Conservation (phyloP, 2,329 filamentous ascomycete genomes). For the Immersiporthe knoxdaviesiana region DNA sequence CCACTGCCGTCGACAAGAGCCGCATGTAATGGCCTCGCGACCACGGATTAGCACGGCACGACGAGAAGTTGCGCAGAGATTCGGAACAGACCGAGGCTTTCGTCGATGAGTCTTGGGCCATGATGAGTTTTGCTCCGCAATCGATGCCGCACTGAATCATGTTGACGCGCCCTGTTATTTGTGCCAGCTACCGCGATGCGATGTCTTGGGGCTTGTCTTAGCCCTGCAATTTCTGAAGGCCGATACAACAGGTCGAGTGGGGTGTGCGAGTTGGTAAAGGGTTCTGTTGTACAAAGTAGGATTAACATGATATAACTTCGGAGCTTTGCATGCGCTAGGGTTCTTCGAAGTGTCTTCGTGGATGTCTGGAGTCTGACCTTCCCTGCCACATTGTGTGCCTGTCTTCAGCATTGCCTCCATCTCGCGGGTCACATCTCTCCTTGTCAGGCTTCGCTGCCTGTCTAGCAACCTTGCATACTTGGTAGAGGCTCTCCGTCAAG, state of each 20-base stretch:
- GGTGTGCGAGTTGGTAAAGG: too few relatives aligned
- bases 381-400: too few relatives aligned
- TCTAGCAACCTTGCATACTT: background rate
- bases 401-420: too few relatives aligned
- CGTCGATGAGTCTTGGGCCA: background rate
- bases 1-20: background rate
- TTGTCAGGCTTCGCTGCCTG: background rate
- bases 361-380: background rate
- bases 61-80: background rate
- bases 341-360: background rate
- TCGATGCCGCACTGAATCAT: background rate
- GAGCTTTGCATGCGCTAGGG: background rate
- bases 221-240: background rate
- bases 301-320: background rate
- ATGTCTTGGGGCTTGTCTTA: background rate
- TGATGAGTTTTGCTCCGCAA: background rate
- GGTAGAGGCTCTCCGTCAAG: background rate
- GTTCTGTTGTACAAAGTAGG: too few relatives aligned
- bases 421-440: too few relatives aligned
- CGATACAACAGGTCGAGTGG: too few relatives aligned
- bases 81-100: background rate
- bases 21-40: background rate
- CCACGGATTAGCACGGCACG: background rate
- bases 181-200: background rate
- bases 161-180: background rate